These are phyloP conservation scores for Pinus albicaulis DNA, from an alignment of 75 land plant genomes.

Conservation along the genomic window DNA sequence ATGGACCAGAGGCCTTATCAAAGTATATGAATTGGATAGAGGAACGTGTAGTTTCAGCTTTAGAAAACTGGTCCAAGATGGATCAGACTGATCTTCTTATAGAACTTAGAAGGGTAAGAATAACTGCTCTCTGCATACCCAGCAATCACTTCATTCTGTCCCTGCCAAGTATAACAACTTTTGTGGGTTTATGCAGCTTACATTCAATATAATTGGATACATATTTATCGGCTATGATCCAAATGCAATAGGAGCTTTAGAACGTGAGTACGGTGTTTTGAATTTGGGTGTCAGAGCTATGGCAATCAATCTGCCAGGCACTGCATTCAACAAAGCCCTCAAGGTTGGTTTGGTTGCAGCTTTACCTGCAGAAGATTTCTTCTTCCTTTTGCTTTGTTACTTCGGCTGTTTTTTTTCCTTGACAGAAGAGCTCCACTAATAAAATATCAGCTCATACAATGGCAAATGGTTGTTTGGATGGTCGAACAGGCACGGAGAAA, in stretches of 20 bases:
- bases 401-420: neutral
- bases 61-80: constrained; percentile 51
- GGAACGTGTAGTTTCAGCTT: constrained; percentile 16
- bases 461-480: neutral
- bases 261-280: constrained; percentile 44
- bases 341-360: constrained; percentile 44
- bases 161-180: neutral
- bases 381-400: neutral
- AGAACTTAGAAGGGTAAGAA: constrained; percentile 31
- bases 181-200: constrained; percentile 30
- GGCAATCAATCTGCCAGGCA: constrained; percentile 76
- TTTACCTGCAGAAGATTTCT: neutral
- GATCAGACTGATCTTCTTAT: constrained; percentile 61
- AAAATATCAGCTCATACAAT: neutral
- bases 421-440: neutral
- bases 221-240: constrained; percentile 57
- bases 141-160: neutral
- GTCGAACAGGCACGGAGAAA: constrained; percentile 48
- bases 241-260: constrained; percentile 38
- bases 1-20: constrained; percentile 57
- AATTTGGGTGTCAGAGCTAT: constrained; percentile 74
- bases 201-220: constrained; percentile 60
- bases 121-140: neutral
- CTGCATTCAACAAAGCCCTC: constrained; percentile 63
- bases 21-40: constrained; percentile 53